Conservation (phyloP, 257 asterid species). For the Handroanthus guayacan region DNA sequence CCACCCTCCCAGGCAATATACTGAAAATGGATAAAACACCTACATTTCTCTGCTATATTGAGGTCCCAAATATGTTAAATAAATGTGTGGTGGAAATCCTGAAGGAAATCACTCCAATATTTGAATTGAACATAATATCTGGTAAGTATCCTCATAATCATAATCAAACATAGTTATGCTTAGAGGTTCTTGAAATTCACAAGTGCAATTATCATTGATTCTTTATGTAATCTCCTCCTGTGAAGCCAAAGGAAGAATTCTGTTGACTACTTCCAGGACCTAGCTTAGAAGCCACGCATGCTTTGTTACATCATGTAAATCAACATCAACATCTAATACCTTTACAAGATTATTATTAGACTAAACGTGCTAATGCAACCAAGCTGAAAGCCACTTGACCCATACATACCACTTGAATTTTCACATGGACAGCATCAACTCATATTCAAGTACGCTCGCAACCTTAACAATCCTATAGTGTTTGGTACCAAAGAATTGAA, state of each 20-base stretch:
- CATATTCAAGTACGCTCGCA: neutral
- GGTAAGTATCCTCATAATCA: neutral
- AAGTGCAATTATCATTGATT: neutral
- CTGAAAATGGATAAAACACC: neutral
- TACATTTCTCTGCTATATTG: neutral
- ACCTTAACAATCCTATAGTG: neutral
- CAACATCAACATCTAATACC: neutral
- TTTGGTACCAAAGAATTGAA: neutral
- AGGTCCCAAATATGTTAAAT: neutral
- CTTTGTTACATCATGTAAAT: neutral
- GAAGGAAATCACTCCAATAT: neutral
- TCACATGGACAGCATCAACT: neutral
- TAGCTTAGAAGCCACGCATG: neutral
- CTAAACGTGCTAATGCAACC: neutral
- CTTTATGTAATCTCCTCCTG: neutral
- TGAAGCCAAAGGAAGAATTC: constrained; percentile 1
- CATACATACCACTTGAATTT: neutral
- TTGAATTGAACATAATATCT: neutral
- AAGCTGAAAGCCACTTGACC: neutral
- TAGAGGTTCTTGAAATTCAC: neutral
- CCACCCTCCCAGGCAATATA: neutral
- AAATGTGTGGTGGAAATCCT: neutral
- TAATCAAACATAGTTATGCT: neutral
- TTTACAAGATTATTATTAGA: neutral
- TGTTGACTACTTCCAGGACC: neutral